These are phyloP conservation scores for Apophysomyces trapeziformis DNA, from an alignment of 371 early-diverging fungal species.

Conservation along the genomic window DNA sequence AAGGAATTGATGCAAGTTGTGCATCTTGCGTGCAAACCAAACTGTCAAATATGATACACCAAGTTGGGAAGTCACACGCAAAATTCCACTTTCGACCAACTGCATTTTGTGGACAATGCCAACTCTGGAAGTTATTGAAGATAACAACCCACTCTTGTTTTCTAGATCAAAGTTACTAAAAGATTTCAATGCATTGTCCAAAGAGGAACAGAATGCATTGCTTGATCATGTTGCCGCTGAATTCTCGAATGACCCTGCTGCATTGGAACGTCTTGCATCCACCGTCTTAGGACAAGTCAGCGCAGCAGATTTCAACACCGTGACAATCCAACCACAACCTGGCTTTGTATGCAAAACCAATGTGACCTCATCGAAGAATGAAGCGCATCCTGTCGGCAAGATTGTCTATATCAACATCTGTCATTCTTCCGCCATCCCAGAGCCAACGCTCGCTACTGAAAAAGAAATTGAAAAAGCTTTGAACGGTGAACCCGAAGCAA, in stretches of 20 bases:
- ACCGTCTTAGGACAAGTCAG: slow-evolving; percentile 20
- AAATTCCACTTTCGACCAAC: too few relatives aligned
- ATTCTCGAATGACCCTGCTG: slow-evolving; percentile 34
- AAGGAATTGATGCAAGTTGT: too few relatives aligned
- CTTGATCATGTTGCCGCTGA: slow-evolving; percentile 37
- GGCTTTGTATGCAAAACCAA: slow-evolving; percentile 70
- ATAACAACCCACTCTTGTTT: slow-evolving; percentile 17
- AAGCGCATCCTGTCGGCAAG: slow-evolving; percentile 22
- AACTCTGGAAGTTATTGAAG: slow-evolving; percentile 26
- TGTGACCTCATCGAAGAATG: slow-evolving; percentile 27
- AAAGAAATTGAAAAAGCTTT: slow-evolving; percentile 69
- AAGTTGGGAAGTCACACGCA: background rate
- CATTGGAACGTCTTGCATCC: slow-evolving; percentile 29
- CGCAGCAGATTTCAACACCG: slow-evolving; percentile 27
- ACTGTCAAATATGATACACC: too few relatives aligned
- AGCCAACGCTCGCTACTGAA: slow-evolving; percentile 58
- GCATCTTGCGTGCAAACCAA: too few relatives aligned
- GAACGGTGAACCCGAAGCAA: slow-evolving; percentile 59
- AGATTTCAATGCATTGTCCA: slow-evolving; percentile 27
- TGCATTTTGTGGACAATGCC: slow-evolving; percentile 16
- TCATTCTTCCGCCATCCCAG: slow-evolving; percentile 63
- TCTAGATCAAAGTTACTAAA: background rate
- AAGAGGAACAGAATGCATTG: slow-evolving; percentile 34
- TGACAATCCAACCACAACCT: slow-evolving; percentile 50
- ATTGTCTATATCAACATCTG: slow-evolving; percentile 76